phyloP scores from a whole-genome alignment of 306 rosid species.

The Carpinus fangiana region DNA sequence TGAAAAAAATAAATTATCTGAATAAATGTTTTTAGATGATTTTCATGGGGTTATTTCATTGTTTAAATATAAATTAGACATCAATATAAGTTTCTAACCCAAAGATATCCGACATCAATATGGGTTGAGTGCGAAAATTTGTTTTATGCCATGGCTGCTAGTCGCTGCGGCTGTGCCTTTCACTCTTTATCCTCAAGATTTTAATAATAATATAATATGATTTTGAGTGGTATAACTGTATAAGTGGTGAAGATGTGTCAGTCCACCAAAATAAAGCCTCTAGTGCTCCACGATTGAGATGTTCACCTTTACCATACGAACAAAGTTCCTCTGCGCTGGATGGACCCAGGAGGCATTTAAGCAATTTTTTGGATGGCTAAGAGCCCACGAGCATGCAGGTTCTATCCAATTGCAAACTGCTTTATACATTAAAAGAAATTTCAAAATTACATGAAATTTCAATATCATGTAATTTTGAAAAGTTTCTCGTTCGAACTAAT shows the following conservation, averaged over 20 bases:
- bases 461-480: too few relatives aligned
- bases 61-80: too few relatives aligned
- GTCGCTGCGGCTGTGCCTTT: not conserved
- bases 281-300: slow-evolving; percentile 62
- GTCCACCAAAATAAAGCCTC: slow-evolving; percentile 48
- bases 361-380: too few relatives aligned
- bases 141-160: slow-evolving; percentile 39
- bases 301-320: slow-evolving; percentile 60
- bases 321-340: slow-evolving; percentile 55
- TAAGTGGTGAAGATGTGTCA: slow-evolving; percentile 40
- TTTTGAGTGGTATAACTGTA: slow-evolving; percentile 36
- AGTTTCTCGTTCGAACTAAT: too few relatives aligned
- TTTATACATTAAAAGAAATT: too few relatives aligned
- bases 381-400: too few relatives aligned
- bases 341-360: slow-evolving; percentile 37
- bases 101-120: slow-evolving; percentile 17
- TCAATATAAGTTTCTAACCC: slow-evolving; percentile 7
- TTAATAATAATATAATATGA: slow-evolving; percentile 2
- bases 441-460: too few relatives aligned
- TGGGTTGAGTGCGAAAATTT: slow-evolving; percentile 54
- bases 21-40: not conserved
- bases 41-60: too few relatives aligned
- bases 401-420: too few relatives aligned
- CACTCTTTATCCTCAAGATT: slow-evolving; percentile 23
- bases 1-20: not conserved